Base-by-base conservation (phyloP, 1,139 yeast genomes). In the Citeromyces siamensis region DNA sequence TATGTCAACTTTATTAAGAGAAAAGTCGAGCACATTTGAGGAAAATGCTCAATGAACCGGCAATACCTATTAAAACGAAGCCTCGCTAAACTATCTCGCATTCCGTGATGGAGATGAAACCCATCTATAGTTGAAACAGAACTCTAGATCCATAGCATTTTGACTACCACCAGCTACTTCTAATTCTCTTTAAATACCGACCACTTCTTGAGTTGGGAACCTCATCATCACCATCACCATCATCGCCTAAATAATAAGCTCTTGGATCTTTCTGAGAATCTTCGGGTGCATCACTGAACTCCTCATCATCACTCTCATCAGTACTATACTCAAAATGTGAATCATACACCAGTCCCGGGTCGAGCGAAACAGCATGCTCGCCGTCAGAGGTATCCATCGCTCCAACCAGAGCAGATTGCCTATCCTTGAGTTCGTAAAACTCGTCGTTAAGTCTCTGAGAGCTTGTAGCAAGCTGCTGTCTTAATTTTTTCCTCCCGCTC, bases 401-500 rank as follows among this genome's bases (percentile, higher is more conserved):
- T 5, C 13, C 28, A 12, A 23, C 28, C 13, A n/a, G 10, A n/a
- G 28, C 28, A 5, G 28, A 23, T n/a, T n/a, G n/a, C n/a, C n/a
- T n/a, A n/a, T n/a, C n/a, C 28, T 23, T 23, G 28, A 23, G 28
- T 14, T 23, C 28, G 28, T 23, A 4, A 14, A 5, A 23, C 28
- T 23, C 28, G 13, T 23, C 28, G 14, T 23, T 23, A 12, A 23
- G 10, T 14, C 13, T 23, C 13, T 23, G 28, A 12, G 28, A 23
- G 13, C 13, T 23, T 12, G 28, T 14, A 8, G 28, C 28, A 12
- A 23, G 5, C 31, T 29, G 33, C 19, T 29, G 18, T 18, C 32
- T 37, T 7, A 36, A 34, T 23, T 27, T 14, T 6, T 37, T 39
- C 19, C 44, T 38, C 2, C 82, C 82, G 32, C 58, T 50, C 42